phyloP scores from a whole-genome alignment of 805 yeast genomes.

The Saturnispora galanensis region DNA sequence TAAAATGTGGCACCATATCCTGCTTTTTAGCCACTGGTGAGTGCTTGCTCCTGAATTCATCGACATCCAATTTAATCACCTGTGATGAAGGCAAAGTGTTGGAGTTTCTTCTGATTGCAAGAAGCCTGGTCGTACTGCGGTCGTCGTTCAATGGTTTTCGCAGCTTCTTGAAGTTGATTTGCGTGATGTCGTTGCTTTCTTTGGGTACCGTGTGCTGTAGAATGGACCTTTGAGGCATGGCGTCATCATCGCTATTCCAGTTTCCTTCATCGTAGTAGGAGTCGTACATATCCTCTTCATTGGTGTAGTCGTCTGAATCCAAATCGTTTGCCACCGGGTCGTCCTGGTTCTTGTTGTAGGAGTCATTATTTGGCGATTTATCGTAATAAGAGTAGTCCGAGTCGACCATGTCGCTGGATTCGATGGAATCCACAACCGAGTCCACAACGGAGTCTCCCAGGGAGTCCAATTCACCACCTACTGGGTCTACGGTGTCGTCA shows the following conservation, averaged over 20 bases:
- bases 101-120: not conserved
- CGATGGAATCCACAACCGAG: slow-evolving; percentile 15
- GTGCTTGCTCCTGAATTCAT: not conserved
- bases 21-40: not conserved
- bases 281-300: slow-evolving; percentile 15
- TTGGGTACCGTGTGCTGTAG: not conserved
- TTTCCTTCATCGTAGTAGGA: slow-evolving; percentile 5
- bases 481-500: not conserved
- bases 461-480: not conserved
- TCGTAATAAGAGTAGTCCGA: slow-evolving; percentile 16
- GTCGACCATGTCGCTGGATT: slow-evolving; percentile 20
- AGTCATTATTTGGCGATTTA: slow-evolving; percentile 6
- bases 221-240: too few relatives aligned
- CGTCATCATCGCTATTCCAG: not conserved
- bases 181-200: slow-evolving; percentile 12
- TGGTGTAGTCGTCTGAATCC: slow-evolving; percentile 23
- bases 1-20: not conserved
- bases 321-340: slow-evolving; percentile 13
- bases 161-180: slow-evolving; percentile 15
- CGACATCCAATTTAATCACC: not conserved
- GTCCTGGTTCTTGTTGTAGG: slow-evolving; percentile 3
- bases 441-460: slow-evolving; percentile 8
- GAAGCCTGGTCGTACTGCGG: not conserved
- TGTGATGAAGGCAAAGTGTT: not conserved
- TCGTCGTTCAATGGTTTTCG: slow-evolving; percentile 9